Conservation (phyloP, 768 basidiomycete genomes). For the Gelatoporia subvermispora region DNA sequence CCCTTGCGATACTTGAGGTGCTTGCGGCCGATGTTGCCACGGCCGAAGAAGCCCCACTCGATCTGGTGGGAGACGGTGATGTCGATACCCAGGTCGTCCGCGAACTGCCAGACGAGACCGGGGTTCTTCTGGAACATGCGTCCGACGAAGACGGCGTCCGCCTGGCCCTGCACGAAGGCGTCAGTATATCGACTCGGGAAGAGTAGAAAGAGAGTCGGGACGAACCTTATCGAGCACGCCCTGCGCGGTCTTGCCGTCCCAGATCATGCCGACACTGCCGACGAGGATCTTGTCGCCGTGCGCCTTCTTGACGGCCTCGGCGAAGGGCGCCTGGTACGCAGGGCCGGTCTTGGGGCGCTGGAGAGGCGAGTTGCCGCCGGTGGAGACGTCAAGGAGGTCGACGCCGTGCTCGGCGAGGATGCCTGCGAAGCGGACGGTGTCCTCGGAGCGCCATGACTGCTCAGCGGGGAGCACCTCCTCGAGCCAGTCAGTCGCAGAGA, state of each 20-base stretch:
- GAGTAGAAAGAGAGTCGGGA: too few relatives aligned
- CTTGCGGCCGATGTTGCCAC: not conserved
- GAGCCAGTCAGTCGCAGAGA: slow-evolving; percentile 74
- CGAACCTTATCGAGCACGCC: slow-evolving; percentile 42
- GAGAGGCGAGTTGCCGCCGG: slow-evolving; percentile 49
- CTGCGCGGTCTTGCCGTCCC: slow-evolving; percentile 51
- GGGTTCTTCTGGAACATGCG: slow-evolving; percentile 53
- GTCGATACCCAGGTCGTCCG: slow-evolving; percentile 45
- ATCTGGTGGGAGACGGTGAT: slow-evolving; percentile 46
- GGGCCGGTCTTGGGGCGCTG: slow-evolving; percentile 38
- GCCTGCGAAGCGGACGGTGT: slow-evolving; percentile 55
- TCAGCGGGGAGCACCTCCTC: slow-evolving; percentile 53
- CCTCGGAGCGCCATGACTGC: slow-evolving; percentile 62
- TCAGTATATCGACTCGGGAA: too few relatives aligned
- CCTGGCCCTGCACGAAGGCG: slow-evolving; percentile 32
- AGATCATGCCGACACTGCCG: slow-evolving; percentile 54
- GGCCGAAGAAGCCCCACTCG: slow-evolving; percentile 37
- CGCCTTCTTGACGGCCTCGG: slow-evolving; percentile 37
- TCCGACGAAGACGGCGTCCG: slow-evolving; percentile 40
- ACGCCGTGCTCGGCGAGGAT: slow-evolving; percentile 60
- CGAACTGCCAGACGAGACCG: slow-evolving; percentile 39
- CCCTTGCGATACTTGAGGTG: too few relatives aligned
- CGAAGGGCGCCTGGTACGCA: slow-evolving; percentile 15
- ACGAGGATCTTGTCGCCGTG: slow-evolving; percentile 41
- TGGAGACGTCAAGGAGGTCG: slow-evolving; percentile 71